Conservation (phyloP, 2,329 filamentous ascomycete genomes). For the Didymella pomorum region DNA sequence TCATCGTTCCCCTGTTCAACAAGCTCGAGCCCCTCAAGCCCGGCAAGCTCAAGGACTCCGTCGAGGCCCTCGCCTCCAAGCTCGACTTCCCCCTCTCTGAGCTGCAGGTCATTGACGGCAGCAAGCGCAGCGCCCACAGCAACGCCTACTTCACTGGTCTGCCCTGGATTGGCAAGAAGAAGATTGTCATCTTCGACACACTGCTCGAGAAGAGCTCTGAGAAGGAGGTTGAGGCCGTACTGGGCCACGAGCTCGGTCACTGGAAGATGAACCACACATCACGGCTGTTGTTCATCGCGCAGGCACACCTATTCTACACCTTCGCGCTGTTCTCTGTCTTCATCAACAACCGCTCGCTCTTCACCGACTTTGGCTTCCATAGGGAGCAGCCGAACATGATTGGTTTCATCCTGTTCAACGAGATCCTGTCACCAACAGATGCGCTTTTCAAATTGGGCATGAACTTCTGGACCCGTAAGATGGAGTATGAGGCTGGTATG, state of each 20-base stretch:
- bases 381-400: slow-evolving; percentile 89
- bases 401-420: slow-evolving; percentile 96
- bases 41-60: slow-evolving; percentile 84
- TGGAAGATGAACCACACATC: slow-evolving; percentile 97
- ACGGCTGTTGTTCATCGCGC: slow-evolving; percentile 78
- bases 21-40: slow-evolving; percentile 92
- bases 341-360: slow-evolving; percentile 92
- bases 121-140: slow-evolving; percentile 85
- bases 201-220: slow-evolving; percentile 93
- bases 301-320: slow-evolving; percentile 95
- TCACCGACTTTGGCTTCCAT: slow-evolving; percentile 88
- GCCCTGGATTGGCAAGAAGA: slow-evolving; percentile 89
- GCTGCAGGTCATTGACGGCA: slow-evolving; percentile 92
- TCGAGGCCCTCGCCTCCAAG: slow-evolving; percentile 82
- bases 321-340: slow-evolving; percentile 97
- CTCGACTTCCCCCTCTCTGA: slow-evolving; percentile 93
- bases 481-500: slow-evolving; percentile 90
- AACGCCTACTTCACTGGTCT: slow-evolving; percentile 97
- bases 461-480: slow-evolving; percentile 93
- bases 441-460: slow-evolving; percentile 93
- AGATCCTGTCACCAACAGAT: slow-evolving; percentile 93
- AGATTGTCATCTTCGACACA: slow-evolving; percentile 99
- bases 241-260: slow-evolving; percentile 95
- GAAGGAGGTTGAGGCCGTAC: slow-evolving; percentile 90
- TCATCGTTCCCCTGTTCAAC: slow-evolving; percentile 96